Evolutionary conservation across 495 filamentous ascomycete genomes (phyloP), one percentile per base, ranked within the genome.

Genomic region (Penicillium simplicissimum): DNA sequence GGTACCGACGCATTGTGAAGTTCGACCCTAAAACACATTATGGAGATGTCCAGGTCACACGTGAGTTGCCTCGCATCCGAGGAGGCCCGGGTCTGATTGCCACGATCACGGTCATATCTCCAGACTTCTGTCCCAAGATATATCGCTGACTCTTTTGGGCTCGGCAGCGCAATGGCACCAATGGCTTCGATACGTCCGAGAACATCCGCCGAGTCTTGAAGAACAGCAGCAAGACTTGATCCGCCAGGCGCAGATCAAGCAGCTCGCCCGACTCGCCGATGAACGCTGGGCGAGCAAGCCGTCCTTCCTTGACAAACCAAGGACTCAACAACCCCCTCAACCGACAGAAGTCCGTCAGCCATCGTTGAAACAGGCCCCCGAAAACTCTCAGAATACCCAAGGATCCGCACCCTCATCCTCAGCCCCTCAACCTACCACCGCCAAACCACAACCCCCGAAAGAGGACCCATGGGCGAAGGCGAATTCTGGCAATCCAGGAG

Each of bases 171-270:
- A 89, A 78, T 98, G 95, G 95, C 91, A 94, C 73, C 94, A 97
- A 72, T 98, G 95, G 95, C 87, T 98, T 13, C 91, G 96, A 38
- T 84, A 96, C 65, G 90, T 90, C 9, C 89, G 95, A 5, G 17
- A 68, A 8, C 70, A 84, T 8, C 80, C 96, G 0, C 95, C 95
- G 0, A 85, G 84, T 0, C 75, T 97, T 17, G 65, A 79, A 17
- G 95, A 98, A 73, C 94, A 96, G 65, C 76, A 79, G 40, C 71
- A 77, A 33, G 94, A 98, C 43, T 66, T 91, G 0, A 57, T 79
- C 1, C 83, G 95, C 17, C 89, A 88, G 69, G 76, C 74, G 21
- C 81, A 84, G 56, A 82, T 97, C 55, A 93, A 90, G 69, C 62
- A 85, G 6, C 82, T 96, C 4, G 95, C 91, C 1, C 88, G 84